Evolutionary conservation across 306 rosid genomes (phyloP).

Genomic region (Rosa persica): DNA sequence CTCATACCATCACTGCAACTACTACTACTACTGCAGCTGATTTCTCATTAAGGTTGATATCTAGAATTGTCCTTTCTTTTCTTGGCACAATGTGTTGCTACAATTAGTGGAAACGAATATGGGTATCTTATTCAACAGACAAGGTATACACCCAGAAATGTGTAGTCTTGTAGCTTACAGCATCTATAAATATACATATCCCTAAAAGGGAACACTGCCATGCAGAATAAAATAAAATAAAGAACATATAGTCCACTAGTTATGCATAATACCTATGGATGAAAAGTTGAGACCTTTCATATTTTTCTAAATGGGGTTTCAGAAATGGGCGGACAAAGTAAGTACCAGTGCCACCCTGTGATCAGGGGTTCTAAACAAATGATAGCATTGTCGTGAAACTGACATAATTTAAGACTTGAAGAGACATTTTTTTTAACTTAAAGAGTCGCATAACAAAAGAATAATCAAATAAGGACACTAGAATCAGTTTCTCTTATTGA

Average conservation of each 20-base stretch:
- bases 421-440: neutral
- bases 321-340: neutral
- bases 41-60: neutral
- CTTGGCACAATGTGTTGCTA: neutral
- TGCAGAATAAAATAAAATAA: too few relatives aligned
- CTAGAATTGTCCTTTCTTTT: neutral
- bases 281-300: neutral
- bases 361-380: neutral
- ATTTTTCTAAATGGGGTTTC: neutral
- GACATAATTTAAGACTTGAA: neutral
- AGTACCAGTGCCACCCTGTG: neutral
- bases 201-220: too few relatives aligned
- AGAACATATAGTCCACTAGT: neutral
- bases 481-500: neutral
- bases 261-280: neutral
- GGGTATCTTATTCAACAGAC: neutral
- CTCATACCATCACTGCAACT: neutral
- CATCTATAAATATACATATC: neutral
- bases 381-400: neutral
- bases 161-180: neutral
- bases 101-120: neutral
- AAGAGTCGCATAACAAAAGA: neutral
- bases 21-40: neutral
- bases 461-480: neutral
- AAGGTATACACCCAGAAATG: neutral